Evolutionary conservation across 306 rosid genomes (phyloP), one percentile per base, ranked within the genome.

Genomic region (Castanea sativa): DNA sequence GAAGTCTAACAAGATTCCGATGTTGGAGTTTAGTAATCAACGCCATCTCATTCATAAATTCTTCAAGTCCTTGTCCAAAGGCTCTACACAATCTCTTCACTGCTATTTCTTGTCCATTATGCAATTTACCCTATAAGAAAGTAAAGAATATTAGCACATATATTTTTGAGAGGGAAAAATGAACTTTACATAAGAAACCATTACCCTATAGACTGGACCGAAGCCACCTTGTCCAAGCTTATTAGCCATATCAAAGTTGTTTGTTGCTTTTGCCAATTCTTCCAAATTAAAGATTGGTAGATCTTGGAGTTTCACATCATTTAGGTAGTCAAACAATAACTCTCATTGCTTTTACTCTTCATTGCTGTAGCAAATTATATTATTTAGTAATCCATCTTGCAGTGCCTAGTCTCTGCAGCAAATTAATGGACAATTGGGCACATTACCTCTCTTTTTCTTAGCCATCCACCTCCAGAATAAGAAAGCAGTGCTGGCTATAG

Each of bases 1-100:
- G 51, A 43, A 43, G 51, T 43, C 51, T 43, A 43, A 43, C 51
- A 43, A 43, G 51, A 43, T 43, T 43, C 13, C 13, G 13, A 43
- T 43, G 51, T 43, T 43, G 51, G 13, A 43, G 51, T 43, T 43
- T 9, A 2, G 51, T 0, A 9, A 60, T 68, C 80, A 78, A 60
- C 0, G 67, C n/a, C 49, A 76, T 29, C 71, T 76, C 79, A 16
- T 76, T 76, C 49, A 59, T 76, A 23, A 76, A 76, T 21, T 76
- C 79, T 1, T 45, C 38, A 3, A 60, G 15, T 0, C 79, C 79
- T 59, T 76, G 79, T 4, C 79, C 9, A 3, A 73, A 76, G 9
- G 35, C 16, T 13, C 23, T 57, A 6, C 30, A 51, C 10, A 76
- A 41, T 15, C 55, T 61, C 61, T 76, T 76, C 23, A 76, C 72